Evolutionary conservation across 345 rosid genomes (phyloP), one percentile per base, ranked within the genome.

Genomic region (Hibiscus tridactylites): DNA sequence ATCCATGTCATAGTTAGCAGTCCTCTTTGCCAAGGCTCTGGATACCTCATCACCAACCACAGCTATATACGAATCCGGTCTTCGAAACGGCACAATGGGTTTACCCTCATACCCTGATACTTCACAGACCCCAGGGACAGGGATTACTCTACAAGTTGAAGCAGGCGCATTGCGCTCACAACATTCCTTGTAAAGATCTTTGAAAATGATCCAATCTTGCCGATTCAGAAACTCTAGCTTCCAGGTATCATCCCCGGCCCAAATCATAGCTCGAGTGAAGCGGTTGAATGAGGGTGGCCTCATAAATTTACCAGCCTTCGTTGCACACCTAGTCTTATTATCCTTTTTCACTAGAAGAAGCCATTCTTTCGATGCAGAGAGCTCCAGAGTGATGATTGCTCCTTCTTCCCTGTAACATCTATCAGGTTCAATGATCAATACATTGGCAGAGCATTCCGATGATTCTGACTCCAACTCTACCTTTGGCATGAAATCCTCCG

Each of bases 161-260:
- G 80, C 68, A 15, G 82, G 77, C 71, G 79, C 59, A 71, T 92
- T 91, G 72, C 93, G 85, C 49, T 96, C 94, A 29, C 70, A 81
- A 77, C 98, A 92, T 70, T 92, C 91, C 83, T 85, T 89, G 29
- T 90, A 91, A 44, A 96, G 86, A 67, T 91, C 96, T 86, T 91
- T 96, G 79, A 89, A 96, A 80, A 72, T 76, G 15, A 80, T 10
- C 99, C 99, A 96, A 71, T 96, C 90, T 35, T 82, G 88, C 59
- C 85, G 73, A 50, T 81, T 78, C 12, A 86, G 75, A 74, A 96
- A 96, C 85, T 96, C 99, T 39, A 96, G 86, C 81, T 85, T 96
- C 98, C 96, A 91, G 63, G 80, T 84, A 47, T 84, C 87, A 80
- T 87, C 91, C 66, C 83, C 90, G 1, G 81, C 65, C 99, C 98